Evolutionary conservation across 2,329 filamentous ascomycete species (phyloP), one percentile per base, ranked within the genome.

Genomic region (Lachnum nothofagi): DNA sequence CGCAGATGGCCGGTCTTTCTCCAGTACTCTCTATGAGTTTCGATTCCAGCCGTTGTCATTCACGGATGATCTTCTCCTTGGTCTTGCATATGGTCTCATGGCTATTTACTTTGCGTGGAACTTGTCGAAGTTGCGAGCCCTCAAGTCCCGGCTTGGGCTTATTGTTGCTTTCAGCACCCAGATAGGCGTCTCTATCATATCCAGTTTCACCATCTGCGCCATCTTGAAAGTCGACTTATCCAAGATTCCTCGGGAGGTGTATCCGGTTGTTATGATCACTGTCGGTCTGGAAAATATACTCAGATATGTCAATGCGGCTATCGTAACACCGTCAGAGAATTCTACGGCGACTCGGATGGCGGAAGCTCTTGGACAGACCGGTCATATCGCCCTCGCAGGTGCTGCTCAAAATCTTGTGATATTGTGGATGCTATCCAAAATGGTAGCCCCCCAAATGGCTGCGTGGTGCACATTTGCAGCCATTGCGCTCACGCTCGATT

Each of bases 231-330:
- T 91, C 60, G 85, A 91, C 60, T 70, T 91, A 14, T 86, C 85
- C 8, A 81, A 80, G 55, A 85, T 91, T 42, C 87, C 87, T 2
- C 76, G 82, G 52, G 83, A 83, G 44, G 81, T 81, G 29, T 91
- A 90, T 62, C 87, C 87, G 0, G 76, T 88, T 8, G 84, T 88
- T n/a, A 79, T 91, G 7, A 74, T 90, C 33, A 78, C 83, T 1
- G 47, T 89, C 69, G 88, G 87, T 42, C 70, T 91, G 25, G 86
- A 90, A 60, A 90, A 91, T 59, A 86, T 88, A 54, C 85, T 90
- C 60, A 76, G 86, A 16, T 71, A 91, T 29, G 88, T 91, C 65
- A 89, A 90, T 61, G 82, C 84, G 5, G 84, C 91, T 33, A 81
- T 91, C 27, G 72, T 83, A 47, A 88, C 85, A 1, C 82, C 85